These are phyloP conservation scores for Ascocoryne sarcoides DNA, from an alignment of 2,329 filamentous ascomycete genomes.

Conservation along the genomic window DNA sequence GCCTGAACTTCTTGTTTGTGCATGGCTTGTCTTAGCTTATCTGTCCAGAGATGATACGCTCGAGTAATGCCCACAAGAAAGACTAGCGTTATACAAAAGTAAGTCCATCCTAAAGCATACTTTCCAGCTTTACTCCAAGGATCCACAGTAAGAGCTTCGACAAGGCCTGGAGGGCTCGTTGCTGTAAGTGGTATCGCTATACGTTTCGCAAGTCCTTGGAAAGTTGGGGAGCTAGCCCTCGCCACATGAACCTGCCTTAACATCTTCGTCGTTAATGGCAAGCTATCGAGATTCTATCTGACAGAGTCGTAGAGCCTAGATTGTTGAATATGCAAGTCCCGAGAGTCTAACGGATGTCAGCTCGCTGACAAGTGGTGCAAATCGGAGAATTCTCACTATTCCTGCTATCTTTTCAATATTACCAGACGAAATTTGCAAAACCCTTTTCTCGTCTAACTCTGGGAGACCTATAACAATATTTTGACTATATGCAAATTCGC, in stretches of 20 bases:
- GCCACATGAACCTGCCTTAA: constrained; percentile 11
- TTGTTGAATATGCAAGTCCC: background rate
- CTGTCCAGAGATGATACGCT: constrained; percentile 83
- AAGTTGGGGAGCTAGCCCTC: constrained; percentile 21
- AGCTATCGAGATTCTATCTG: background rate
- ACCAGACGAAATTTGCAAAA: background rate
- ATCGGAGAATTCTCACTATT: background rate
- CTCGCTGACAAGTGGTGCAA: background rate
- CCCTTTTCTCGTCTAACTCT: too few relatives aligned
- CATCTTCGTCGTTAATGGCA: background rate
- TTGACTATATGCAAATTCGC: constrained; percentile 13
- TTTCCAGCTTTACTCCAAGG: constrained; percentile 77
- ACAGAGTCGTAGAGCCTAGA: constrained; percentile 2
- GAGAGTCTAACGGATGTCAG: constrained; percentile 9
- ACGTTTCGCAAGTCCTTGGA: constrained; percentile 31
- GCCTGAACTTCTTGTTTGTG: constrained; percentile 75
- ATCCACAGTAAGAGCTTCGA: constrained; percentile 59
- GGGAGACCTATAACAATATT: too few relatives aligned
- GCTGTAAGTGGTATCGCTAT: constrained; percentile 52
- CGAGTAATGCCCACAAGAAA: constrained; percentile 59
- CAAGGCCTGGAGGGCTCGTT: constrained; percentile 50
- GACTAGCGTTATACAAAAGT: constrained; percentile 70
- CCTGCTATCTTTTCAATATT: too few relatives aligned
- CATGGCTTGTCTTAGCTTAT: constrained; percentile 83
- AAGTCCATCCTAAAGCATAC: constrained; percentile 81